Base-by-base conservation (phyloP, 805 yeast genomes). In the Pichia nakasei region DNA sequence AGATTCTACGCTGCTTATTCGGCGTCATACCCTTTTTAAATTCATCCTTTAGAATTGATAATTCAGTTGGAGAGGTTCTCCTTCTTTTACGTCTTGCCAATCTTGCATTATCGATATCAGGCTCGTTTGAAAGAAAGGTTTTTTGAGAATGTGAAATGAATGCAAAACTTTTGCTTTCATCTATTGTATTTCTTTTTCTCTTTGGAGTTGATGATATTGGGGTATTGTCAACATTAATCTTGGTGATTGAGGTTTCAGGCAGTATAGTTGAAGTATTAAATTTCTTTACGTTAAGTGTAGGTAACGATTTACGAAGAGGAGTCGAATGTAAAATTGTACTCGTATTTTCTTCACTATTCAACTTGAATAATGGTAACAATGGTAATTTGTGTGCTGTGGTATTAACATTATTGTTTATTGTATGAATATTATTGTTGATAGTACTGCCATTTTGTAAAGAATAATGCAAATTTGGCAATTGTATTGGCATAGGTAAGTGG, bases 61-160 rank as follows among this genome's bases (percentile, higher is more conserved):
- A 72, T 63, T 93, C 97, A 45, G 76, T 75, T 3, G 95, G 93
- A 1, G 95, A 81, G 1, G 98, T 93, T 68, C 97, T 82, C 67
- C 98, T 80, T 66, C 98, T 78, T 61, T 91, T 91, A 45, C 97
- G 79, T 54, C 97, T 80, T 1, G 96, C 97, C 46, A 89, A 69
- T 39, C 88, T 88, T n/a, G 87, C 87, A 58, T 89, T 86, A 63
- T 88, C 96, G 45, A 87, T 86, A 44, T 71, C 66, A 3, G 95
- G 95, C 58, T 85, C 94, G 48, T 81, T 82, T 3, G 77, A 70
- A 15, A 94, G 88, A 59, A 80, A 91, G 1, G 96, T 85, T 18
- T 87, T 80, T 24, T 88, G 95, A 8, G 96, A 86, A 64, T 91
- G 97, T 20, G 94, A 80, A 51, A 91, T 91, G 64, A 91, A 91